Evolutionary conservation across 1,139 yeast species (phyloP).

Genomic region (Geotrichum reessii): DNA sequence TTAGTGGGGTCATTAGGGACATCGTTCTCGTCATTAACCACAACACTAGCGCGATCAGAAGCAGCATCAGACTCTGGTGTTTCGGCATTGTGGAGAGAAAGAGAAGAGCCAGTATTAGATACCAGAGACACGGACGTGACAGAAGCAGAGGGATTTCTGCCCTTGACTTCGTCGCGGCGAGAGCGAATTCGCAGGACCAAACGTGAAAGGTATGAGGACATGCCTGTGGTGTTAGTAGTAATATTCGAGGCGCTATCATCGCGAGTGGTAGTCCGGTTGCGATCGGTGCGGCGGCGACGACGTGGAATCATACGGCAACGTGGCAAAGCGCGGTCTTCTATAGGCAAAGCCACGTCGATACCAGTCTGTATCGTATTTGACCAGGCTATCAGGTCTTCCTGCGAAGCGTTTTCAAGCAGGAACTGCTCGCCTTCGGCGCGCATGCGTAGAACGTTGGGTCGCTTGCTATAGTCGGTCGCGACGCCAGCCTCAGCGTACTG

Average conservation of each 20-base stretch:
- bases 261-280: constrained; percentile 7
- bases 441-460: constrained; percentile 52
- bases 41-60: not conserved
- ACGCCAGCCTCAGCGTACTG: constrained; percentile 67
- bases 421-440: constrained; percentile 68
- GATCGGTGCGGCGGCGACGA: constrained; percentile 23
- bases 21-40: not conserved
- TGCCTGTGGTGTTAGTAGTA: not conserved
- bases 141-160: not conserved
- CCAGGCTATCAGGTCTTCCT: constrained; percentile 61
- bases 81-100: not conserved
- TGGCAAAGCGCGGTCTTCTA: constrained; percentile 39
- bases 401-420: constrained; percentile 47
- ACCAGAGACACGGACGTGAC: not conserved
- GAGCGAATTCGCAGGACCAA: not conserved
- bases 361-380: constrained; percentile 41
- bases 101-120: not conserved
- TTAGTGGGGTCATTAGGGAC: not conserved
- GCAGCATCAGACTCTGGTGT: not conserved
- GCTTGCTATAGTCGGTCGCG: constrained; percentile 64
- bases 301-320: constrained; percentile 35
- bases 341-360: constrained; percentile 39
- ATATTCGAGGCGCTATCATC: not conserved
- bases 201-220: constrained; percentile 1
- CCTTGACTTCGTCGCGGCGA: not conserved